Percentiles rank a stretch among this genome's conserved stretches.
Conservation (phyloP, 768 basidiomycete genomes). For the Ramaria sp. region DNA sequence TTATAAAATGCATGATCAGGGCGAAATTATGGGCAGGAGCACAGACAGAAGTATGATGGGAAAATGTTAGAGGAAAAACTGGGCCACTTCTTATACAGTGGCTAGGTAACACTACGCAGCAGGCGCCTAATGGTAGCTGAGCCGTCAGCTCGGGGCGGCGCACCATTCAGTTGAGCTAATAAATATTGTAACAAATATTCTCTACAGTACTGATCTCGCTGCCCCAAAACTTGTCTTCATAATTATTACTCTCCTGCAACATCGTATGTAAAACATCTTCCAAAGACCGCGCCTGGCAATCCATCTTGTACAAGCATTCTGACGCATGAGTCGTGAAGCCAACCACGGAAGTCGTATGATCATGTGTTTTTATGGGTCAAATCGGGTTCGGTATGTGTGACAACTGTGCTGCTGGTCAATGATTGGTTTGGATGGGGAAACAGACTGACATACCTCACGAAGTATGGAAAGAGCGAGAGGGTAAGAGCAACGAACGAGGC, state of each 20-base stretch:
- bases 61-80: background rate
- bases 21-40: background rate
- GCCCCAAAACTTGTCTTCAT: too few species aligned
- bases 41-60: background rate
- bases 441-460: slow-evolving; percentile 49
- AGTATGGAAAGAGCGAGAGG: slow-evolving; percentile 60
- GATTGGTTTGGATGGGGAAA: background rate
- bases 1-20: background rate
- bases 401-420: slow-evolving; percentile 35
- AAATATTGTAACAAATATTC: too few species aligned
- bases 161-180: too few species aligned
- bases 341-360: background rate
- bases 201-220: too few species aligned
- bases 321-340: background rate
- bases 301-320: background rate
- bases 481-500: slow-evolving; percentile 60
- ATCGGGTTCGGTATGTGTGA: slow-evolving; percentile 55
- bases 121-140: too few species aligned
- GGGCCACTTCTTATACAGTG: too few species aligned
- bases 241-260: background rate
- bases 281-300: background rate
- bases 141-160: too few species aligned
- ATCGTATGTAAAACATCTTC: background rate
- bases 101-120: too few species aligned
- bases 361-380: background rate